phyloP scores from a whole-genome alignment of 129 eudicot species.

The Escallonia herrerae region DNA sequence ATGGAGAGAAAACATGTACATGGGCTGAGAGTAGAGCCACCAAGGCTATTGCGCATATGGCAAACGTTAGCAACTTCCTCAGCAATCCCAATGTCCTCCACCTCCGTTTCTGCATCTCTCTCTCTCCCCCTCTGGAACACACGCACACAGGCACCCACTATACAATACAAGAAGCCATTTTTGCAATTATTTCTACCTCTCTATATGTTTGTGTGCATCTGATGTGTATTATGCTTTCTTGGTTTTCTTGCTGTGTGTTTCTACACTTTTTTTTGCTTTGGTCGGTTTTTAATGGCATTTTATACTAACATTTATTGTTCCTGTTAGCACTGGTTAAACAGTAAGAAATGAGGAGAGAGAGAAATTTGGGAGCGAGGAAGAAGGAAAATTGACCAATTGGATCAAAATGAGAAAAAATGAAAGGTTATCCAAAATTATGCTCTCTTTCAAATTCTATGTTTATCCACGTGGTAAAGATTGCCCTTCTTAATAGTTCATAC shows the following conservation, averaged over 20 bases:
- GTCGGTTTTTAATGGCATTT: slow-evolving; percentile 1
- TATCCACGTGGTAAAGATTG: no score
- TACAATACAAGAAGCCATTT: background rate
- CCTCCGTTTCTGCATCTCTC: slow-evolving; percentile 42
- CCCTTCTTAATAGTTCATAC: no score
- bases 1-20: slow-evolving; percentile 46
- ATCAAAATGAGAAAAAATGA: background rate
- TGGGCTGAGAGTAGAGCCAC: slow-evolving; percentile 67
- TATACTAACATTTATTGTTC: background rate
- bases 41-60: slow-evolving; percentile 50
- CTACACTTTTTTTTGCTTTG: background rate
- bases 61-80: slow-evolving; percentile 68
- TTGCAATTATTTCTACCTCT: slow-evolving; percentile 1
- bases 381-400: background rate
- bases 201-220: slow-evolving; percentile 8
- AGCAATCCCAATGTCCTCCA: slow-evolving; percentile 50
- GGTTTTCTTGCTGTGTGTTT: background rate
- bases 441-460: background rate
- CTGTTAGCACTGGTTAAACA: background rate
- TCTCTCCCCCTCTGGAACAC: background rate
- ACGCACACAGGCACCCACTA: background rate
- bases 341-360: background rate
- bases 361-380: background rate
- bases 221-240: background rate
- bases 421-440: background rate